Base-by-base conservation (phyloP, 208 protist species). In the Acanthamoeba royreba region DNA sequence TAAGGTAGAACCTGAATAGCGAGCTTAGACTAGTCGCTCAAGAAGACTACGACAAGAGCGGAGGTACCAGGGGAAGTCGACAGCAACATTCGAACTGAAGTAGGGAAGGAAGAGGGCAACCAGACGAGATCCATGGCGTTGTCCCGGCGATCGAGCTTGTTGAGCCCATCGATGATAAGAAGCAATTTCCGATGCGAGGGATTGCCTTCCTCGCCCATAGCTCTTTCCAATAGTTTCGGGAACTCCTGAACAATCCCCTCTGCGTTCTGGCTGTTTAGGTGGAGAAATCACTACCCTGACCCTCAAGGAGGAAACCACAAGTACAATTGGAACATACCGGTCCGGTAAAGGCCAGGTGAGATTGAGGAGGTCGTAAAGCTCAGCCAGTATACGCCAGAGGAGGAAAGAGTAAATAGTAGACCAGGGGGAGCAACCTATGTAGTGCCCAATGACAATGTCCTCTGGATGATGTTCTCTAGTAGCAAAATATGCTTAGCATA, bases 381-480 rank as follows among this genome's bases (percentile, higher is more conserved):
- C 91, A 28, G 52, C 52, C 92, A 96, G 92, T 17, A 96, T 83
- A 43, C 93, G 87, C 89, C 94, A 81, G 4, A 96, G 69, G 35
- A 72, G 28, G 33, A 25, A 11, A 13, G 93, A 33, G 28, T 94
- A 74, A n/a, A 93, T 53, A 28, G 94, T 94, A 7, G 95, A 96
- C 40, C 43, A 87, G 52, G 95, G 90, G 1, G 93, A 95, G 22
- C 66, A 93, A 28, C 66, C 87, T 4, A 86, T 33, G 40, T 43
- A 83, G 31, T 74, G 87, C 38, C 53, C 40, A 19, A 92, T 28
- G 4, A 94, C 1, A 2, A 96, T 53, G 46, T 96, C 93, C 46
- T 96, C 95, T 33, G 95, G 95, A 45, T 96, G 95, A 43, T 96
- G 95, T 25, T 96, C 87, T 46, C 66, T 85, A 72, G 93, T 11